Conservation (phyloP, 2,329 filamentous ascomycete species). For the Botrytis pseudocinerea region DNA sequence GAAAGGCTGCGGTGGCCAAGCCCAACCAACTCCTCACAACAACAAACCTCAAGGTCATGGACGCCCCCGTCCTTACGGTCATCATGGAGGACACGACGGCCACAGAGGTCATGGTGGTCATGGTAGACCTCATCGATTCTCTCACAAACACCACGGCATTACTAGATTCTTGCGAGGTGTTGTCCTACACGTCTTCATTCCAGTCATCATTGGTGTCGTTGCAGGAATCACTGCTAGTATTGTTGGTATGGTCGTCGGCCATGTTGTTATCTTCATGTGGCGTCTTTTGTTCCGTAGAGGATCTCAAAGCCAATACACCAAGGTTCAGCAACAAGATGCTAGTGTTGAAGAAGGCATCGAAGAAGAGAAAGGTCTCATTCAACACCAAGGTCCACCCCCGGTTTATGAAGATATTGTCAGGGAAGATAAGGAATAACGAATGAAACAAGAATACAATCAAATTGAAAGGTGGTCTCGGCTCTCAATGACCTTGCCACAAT, state of each 20-base stretch:
- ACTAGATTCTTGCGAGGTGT: conserved; percentile 55
- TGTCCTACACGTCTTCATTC: conserved; percentile 63
- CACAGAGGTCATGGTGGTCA: conserved; percentile 31
- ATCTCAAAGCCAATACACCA: conserved; percentile 28
- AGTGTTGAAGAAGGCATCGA: conserved; percentile 28
- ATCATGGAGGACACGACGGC: conserved; percentile 34
- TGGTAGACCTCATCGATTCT: conserved; percentile 38
- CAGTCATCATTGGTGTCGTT: conserved; percentile 66
- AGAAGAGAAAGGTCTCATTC: conserved; percentile 35
- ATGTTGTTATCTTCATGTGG: conserved; percentile 60
- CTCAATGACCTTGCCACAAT: not conserved
- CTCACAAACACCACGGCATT: conserved; percentile 46
- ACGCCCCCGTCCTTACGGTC: conserved; percentile 30
- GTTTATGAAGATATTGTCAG: conserved; percentile 35
- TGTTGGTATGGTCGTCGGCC: conserved; percentile 66
- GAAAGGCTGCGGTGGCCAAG: conserved; percentile 35
- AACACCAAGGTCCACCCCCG: conserved; percentile 37
- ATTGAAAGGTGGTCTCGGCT: not conserved
- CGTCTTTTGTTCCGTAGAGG: conserved; percentile 54
- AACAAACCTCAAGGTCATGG: conserved; percentile 21
- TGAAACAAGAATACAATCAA: not conserved
- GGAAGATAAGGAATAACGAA: conserved; percentile 30
- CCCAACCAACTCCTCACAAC: conserved; percentile 29
- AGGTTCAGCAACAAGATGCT: conserved; percentile 33
- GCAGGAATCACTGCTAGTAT: conserved; percentile 68